Evolutionary conservation across 2,329 filamentous ascomycete genomes (phyloP).

Genomic region (Ophiognomonia clavigignenti-juglandacearum): DNA sequence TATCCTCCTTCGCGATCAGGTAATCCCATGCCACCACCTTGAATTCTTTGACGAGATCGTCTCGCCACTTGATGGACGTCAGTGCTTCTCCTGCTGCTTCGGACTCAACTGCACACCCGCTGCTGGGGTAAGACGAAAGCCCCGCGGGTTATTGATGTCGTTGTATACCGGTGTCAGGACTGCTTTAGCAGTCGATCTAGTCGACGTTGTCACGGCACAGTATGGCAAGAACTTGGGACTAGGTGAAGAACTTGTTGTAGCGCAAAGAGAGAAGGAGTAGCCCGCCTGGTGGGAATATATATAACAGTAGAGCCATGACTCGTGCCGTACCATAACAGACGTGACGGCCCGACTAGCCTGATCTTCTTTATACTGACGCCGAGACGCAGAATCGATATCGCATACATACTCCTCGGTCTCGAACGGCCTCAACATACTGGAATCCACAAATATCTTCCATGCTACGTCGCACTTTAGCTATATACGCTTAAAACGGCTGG

Average conservation of each 20-base stretch:
- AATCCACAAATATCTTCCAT: constrained; percentile 29
- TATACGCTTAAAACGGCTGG: constrained; percentile 15
- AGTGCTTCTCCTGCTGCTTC: constrained; percentile 17
- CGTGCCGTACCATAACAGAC: too few relatives aligned
- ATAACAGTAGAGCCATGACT: too few relatives aligned
- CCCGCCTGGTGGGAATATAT: too few relatives aligned
- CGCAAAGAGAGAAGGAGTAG: too few relatives aligned
- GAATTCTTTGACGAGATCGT: constrained; percentile 19
- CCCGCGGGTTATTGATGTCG: background rate
- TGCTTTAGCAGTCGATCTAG: constrained; percentile 10
- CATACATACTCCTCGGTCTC: constrained; percentile 25
- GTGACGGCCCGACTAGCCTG: constrained; percentile 17
- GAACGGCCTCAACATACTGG: constrained; percentile 22
- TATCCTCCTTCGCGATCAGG: constrained; percentile 14
- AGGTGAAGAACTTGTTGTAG: too few relatives aligned
- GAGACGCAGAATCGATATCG: constrained; percentile 8
- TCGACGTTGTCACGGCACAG: too few relatives aligned
- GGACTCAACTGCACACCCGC: constrained; percentile 11
- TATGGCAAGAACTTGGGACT: too few relatives aligned
- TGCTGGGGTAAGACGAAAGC: constrained; percentile 11
- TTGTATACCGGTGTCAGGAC: constrained; percentile 8
- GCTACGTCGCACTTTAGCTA: constrained; percentile 22
- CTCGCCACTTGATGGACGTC: constrained; percentile 17
- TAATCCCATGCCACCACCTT: constrained; percentile 10
- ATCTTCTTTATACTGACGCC: constrained; percentile 14